Base-by-base conservation (phyloP, 441 rosid species). In the California macrophylla region DNA sequence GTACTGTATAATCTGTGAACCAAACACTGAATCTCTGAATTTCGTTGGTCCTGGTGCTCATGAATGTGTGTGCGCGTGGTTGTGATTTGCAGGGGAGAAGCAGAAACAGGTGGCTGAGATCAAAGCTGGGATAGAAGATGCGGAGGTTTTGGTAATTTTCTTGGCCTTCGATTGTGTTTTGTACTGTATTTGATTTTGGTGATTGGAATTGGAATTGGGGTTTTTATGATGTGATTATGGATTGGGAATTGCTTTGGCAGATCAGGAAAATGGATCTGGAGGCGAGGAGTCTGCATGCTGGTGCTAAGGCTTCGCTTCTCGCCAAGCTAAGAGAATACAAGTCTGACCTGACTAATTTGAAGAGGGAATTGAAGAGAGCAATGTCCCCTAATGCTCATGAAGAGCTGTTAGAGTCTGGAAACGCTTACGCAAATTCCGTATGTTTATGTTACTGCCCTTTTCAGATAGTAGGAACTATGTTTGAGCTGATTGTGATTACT, bases 211-310 rank as follows among this genome's bases (percentile, higher is more conserved):
- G 36, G 36, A 32, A 3, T 25, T 40, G 58, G 6, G 5, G 21
- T 23, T 4, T 61, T 74, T 66, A 9, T 6, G 16, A 12, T 6
- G 64, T 70, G 47, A 42, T 58, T 28, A 40, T 47, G 36, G 0
- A 30, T 63, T 69, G 13, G 29, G 60, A 20, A 34, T 63, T 18
- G 7, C 60, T 47, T 28, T 73, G 9, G 58, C 75, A 87, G 91
- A 81, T 87, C 38, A 79, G 91, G 18, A 87, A 87, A 75, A 87
- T 87, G 91, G 91, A 85, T 77, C 84, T 87, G 64, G 91, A 87
- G 78, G 91, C 89, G 16, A 81, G 91, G 69, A 85, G 87, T 77
- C 73, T 85, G 82, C 91, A 81, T 79, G 86, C 91, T 28, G 83
- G 79, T 71, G 77, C 79, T 21, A 86, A 88, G 80, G 87, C 89